Conservation (phyloP, 192 early-diverging fungal genomes). For the Geosiphon pyriformis region DNA sequence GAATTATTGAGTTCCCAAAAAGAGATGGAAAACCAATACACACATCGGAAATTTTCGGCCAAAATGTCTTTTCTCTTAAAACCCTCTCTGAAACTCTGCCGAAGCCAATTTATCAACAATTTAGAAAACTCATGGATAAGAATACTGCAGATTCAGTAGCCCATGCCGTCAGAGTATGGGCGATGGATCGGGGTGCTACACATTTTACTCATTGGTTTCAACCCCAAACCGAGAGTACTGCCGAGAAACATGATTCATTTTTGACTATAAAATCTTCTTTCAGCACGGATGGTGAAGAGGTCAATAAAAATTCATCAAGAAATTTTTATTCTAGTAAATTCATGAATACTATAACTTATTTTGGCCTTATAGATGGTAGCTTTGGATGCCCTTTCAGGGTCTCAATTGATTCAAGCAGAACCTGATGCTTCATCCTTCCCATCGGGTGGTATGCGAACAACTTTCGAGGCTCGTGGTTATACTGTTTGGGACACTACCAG, state of each 20-base stretch:
- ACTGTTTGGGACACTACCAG: slow-evolving; percentile 98
- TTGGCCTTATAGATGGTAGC: no score
- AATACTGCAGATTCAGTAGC: slow-evolving; percentile 96
- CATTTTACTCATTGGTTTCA: slow-evolving; percentile 99
- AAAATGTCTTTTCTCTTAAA: slow-evolving; percentile 93
- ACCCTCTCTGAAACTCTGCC: slow-evolving; percentile 84
- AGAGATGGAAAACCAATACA: slow-evolving; percentile 66
- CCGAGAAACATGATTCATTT: slow-evolving; percentile 99
- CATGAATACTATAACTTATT: no score
- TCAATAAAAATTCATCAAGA: no score
- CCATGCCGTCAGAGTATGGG: slow-evolving; percentile 98
- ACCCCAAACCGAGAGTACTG: slow-evolving; percentile 97
- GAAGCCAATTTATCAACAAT: slow-evolving; percentile 91
- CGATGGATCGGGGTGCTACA: slow-evolving; percentile 93
- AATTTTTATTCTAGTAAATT: no score
- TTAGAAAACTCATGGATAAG: slow-evolving; percentile 89
- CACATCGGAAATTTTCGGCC: slow-evolving; percentile 87
- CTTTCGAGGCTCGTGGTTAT: slow-evolving; percentile 99
- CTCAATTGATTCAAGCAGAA: slow-evolving; percentile 96
- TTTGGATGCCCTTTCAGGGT: slow-evolving; percentile 95
- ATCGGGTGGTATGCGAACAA: slow-evolving; percentile 94
- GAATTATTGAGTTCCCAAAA: slow-evolving; percentile 75
- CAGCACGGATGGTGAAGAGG: slow-evolving; percentile 81
- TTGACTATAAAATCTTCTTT: slow-evolving; percentile 81
- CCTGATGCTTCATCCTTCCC: slow-evolving; percentile 99